Percentiles rank a stretch among this genome's conserved stretches.
Evolutionary conservation across 495 filamentous ascomycete genomes (phyloP).

Genomic region (Penicillium goetzii): DNA sequence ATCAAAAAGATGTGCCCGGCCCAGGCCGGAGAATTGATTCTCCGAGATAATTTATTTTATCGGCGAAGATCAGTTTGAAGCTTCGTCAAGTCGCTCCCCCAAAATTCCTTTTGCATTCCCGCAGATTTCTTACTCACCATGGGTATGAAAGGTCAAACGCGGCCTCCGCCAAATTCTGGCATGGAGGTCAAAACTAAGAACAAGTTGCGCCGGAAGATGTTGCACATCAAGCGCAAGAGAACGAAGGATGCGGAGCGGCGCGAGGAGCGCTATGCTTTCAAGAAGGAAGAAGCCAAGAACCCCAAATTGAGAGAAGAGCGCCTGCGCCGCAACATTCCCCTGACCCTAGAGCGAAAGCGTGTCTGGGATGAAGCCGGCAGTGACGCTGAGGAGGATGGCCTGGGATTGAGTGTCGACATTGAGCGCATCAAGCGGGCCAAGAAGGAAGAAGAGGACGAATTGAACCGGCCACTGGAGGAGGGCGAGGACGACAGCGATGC

Average conservation of each 20-base stretch:
- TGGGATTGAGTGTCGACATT: constrained; percentile 78
- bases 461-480: constrained; percentile 42
- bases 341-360: constrained; percentile 85
- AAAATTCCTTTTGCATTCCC: constrained; percentile 2
- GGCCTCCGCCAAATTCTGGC: constrained; percentile 35
- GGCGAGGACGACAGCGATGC: constrained; percentile 44
- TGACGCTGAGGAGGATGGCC: constrained; percentile 59
- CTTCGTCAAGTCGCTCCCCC: constrained; percentile 3
- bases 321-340: constrained; percentile 74
- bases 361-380: constrained; percentile 91
- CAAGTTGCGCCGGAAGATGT: constrained; percentile 72
- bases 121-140: constrained; percentile 25
- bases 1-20: constrained; percentile 16
- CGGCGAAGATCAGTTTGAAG: constrained; percentile 12
- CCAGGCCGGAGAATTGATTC: constrained; percentile 25
- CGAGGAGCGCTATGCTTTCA: constrained; percentile 73
- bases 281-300: constrained; percentile 82
- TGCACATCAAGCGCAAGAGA: constrained; percentile 80
- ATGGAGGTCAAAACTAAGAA: constrained; percentile 52
- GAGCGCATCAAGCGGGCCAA: constrained; percentile 74
- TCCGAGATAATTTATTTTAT: constrained; percentile 39
- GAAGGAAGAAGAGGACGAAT: constrained; percentile 63
- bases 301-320: constrained; percentile 74
- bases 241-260: constrained; percentile 70
- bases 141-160: constrained; percentile 30